phyloP scores from a whole-genome alignment of 2,329 filamentous ascomycete genomes.

The Magnaporthiopsis poae region DNA sequence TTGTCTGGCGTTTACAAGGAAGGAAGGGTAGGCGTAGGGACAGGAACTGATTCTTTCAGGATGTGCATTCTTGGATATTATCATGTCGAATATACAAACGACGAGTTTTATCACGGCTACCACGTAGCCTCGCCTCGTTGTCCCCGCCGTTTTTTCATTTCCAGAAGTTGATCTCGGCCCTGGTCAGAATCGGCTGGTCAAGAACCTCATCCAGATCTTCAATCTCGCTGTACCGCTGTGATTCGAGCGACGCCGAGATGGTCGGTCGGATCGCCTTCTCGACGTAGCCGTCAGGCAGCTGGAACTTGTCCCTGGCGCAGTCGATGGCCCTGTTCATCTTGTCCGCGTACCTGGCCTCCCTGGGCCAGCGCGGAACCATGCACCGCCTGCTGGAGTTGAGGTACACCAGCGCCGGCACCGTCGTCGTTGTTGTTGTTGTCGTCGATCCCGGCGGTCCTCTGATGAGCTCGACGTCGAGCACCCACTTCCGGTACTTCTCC shows the following conservation, averaged over 20 bases:
- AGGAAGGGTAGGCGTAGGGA: too few relatives aligned
- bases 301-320: conserved; percentile 36
- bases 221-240: too few relatives aligned
- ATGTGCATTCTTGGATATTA: too few relatives aligned
- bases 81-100: too few relatives aligned
- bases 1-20: too few relatives aligned
- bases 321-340: conserved; percentile 53
- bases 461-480: conserved; percentile 30
- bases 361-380: conserved; percentile 28
- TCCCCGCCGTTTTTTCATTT: too few relatives aligned
- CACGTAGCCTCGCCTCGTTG: too few relatives aligned
- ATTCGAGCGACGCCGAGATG: background rate
- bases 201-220: too few relatives aligned
- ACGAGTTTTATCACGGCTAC: too few relatives aligned
- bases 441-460: background rate
- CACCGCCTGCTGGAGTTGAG: conserved; percentile 34
- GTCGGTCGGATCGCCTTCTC: background rate
- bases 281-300: background rate
- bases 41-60: too few relatives aligned
- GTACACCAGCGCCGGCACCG: conserved; percentile 42
- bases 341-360: conserved; percentile 44
- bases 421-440: background rate
- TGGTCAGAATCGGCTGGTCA: too few relatives aligned
- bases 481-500: conserved; percentile 46
- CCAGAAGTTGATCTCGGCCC: too few relatives aligned